Conservation (phyloP, 495 filamentous ascomycete genomes). For the Neurospora sublineolata region DNA sequence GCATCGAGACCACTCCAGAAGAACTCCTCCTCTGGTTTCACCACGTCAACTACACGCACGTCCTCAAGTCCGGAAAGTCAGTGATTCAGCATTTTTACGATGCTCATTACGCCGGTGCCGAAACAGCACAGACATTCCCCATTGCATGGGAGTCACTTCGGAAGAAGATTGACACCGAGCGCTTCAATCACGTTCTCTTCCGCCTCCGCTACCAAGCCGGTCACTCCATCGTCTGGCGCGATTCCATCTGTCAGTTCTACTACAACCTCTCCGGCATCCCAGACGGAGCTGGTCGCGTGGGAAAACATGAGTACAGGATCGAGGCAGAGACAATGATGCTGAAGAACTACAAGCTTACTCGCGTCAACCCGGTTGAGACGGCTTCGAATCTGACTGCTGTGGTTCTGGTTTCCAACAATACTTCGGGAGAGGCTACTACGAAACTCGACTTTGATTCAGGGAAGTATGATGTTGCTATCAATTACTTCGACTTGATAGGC, state of each 20-base stretch:
- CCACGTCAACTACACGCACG: conserved; percentile 57
- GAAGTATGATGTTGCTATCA: conserved; percentile 50
- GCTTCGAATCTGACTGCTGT: conserved; percentile 31
- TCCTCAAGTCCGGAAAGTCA: conserved; percentile 51
- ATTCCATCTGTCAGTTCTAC: conserved; percentile 52
- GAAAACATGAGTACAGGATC: conserved; percentile 48
- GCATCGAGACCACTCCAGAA: conserved; percentile 53
- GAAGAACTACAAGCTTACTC: conserved; percentile 38
- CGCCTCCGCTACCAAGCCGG: conserved; percentile 54
- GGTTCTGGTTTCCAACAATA: conserved; percentile 29
- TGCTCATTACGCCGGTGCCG: conserved; percentile 52
- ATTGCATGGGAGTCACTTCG: conserved; percentile 41
- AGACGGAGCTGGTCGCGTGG: conserved; percentile 42
- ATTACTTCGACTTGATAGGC: conserved; percentile 52
- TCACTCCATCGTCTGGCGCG: conserved; percentile 59
- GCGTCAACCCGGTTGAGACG: conserved; percentile 43
- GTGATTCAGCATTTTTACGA: conserved; percentile 73
- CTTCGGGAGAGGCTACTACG: conserved; percentile 36
- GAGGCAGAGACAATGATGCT: conserved; percentile 54
- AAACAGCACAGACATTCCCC: conserved; percentile 46
- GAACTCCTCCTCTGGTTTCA: conserved; percentile 66
- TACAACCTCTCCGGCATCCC: conserved; percentile 46
- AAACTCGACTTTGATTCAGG: conserved; percentile 39
- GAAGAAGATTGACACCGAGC: conserved; percentile 47
- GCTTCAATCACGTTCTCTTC: conserved; percentile 47